These are phyloP conservation scores for Eimeria mitis DNA, from an alignment of 169 alveolate species.

Conservation along the genomic window DNA sequence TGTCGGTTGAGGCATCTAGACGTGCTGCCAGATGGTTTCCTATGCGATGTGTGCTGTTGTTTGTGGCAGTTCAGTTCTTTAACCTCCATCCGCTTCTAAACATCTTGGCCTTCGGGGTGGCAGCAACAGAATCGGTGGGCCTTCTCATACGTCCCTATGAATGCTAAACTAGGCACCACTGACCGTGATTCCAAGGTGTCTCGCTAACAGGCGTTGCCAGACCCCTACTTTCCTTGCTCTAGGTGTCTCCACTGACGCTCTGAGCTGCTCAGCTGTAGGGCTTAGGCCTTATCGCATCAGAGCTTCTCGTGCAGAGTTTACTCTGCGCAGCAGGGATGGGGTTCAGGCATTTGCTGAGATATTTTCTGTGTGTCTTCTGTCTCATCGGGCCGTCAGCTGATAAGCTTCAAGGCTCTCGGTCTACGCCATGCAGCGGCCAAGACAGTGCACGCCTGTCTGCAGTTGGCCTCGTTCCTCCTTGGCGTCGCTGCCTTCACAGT, in stretches of 20 bases:
- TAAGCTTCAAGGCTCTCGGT: conserved; percentile 43
- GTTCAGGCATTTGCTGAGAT: not conserved
- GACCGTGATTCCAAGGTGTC: not conserved
- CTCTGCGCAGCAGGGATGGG: not conserved
- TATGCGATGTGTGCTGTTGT: not conserved
- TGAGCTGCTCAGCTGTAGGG: not conserved
- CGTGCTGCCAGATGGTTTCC: not conserved
- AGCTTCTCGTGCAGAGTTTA: not conserved
- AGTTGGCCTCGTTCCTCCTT: conserved; percentile 15
- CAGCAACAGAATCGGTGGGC: conserved; percentile 51
- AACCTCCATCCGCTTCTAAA: conserved; percentile 54
- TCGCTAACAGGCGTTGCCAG: not conserved
- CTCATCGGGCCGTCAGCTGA: not conserved
- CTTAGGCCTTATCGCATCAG: not conserved
- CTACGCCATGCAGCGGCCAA: conserved; percentile 28
- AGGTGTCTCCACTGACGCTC: not conserved
- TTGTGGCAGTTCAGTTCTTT: conserved; percentile 44
- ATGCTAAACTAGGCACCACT: not conserved
- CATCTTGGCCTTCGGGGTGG: conserved; percentile 73
- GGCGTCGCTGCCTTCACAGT: conserved; percentile 21
- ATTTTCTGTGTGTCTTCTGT: not conserved
- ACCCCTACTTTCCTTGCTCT: not conserved
- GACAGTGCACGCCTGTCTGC: conserved; percentile 47
- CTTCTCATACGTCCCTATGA: not conserved
- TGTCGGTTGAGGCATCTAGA: not conserved